Base-by-base conservation (phyloP, 495 filamentous ascomycete species). In the Parathielavia hyrcaniae region DNA sequence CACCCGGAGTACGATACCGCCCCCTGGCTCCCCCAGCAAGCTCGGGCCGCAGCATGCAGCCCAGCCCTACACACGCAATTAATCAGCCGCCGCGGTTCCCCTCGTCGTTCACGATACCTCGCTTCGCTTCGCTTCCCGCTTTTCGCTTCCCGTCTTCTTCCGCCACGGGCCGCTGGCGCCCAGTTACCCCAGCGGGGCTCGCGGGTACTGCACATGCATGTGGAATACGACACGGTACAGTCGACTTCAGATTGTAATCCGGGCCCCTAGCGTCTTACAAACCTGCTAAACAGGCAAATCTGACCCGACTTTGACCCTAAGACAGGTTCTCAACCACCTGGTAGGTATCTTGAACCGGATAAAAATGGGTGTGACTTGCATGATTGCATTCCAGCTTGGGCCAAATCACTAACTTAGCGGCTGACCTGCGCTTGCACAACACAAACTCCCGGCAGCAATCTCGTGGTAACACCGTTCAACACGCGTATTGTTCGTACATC, bases 21-120 rank as follows among this genome's bases (percentile, higher is more conserved):
- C 48, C 55, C 47, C 55, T 51, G 47, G 26, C 7, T 5, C 45
- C n/a, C 34, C 41, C 34, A 13, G 11, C 52, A 45, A 59, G 56
- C 57, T 63, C 38, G 57, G 56, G 41, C 56, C 56, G 56, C 26
- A 38, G 12, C 45, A 46, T 56, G 53, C 53, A 56, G 53, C 53
- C 53, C 53, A 48, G 40, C 45, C 20, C 22, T 41, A 41, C 2
- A 9, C 4, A 32, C 14, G 23, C 6, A 26, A 12, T 26, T 26
- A 48, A 13, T 7, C 11, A 34, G n/a, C 9, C 14, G 20, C 40
- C 35, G 22, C 7, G 14, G 30, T 35, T 30, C 16, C 36, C 11
- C 22, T 30, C 6, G 26, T 17, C 34, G 26, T 47, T 47, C 41
- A 55, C 53, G 53, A 55, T 55, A 41, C 26, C 41, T 55, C 30